Base-by-base conservation (phyloP, 2,329 filamentous ascomycete genomes). In the Epichloe amarillans region DNA sequence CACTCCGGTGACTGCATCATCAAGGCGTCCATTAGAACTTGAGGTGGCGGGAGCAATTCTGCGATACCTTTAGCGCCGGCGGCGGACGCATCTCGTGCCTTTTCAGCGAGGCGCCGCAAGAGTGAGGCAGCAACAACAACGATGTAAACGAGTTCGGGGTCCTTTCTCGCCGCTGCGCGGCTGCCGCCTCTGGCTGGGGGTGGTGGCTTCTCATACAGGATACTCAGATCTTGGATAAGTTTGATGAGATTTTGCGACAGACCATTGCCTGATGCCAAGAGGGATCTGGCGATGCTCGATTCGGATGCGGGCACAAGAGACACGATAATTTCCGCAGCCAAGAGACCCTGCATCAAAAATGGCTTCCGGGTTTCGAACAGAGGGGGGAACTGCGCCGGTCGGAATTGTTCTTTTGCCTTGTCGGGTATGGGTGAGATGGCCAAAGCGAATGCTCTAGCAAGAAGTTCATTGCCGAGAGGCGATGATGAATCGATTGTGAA, bases 271-370 rank as follows among this genome's bases (percentile, higher is more conserved):
- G 86, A 88, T 39, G 83, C 80, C 7, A 97, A 76, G 90, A 93
- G 97, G 0, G 79, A 74, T 51, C 80, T 80, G 4, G 90, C 84
- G 7, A 96, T 69, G 4, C 80, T 77, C 15, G 76, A 77, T 56
- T 94, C 88, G n/a, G 80, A 75, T 4, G 77, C 77, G 2, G 84
- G 84, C 3, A 82, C 80, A 12, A 96, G 73, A 10, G 83, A 83
- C 0, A 88, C 82, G 3, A 97, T 70, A 48, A 97, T 94, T 58
- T 97, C 90, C 0, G 88, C 90, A 1, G 89, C 86, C 5, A 97
- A 74, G 59, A 97, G 79, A 1, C 89, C 90, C 68, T 98, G 93
- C 77, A 95, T 93, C 11, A 98, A 71, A 60, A 60, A 84, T 0
- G 93, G 85, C 66, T 95, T 95, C 51, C 93, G 82, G 4, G 80